A percentile compares a stretch with the other conserved stretches of the same genome.
Evolutionary conservation across 352 stramenopile genomes (phyloP).

Genomic region (Phytophthora pluvialis): DNA sequence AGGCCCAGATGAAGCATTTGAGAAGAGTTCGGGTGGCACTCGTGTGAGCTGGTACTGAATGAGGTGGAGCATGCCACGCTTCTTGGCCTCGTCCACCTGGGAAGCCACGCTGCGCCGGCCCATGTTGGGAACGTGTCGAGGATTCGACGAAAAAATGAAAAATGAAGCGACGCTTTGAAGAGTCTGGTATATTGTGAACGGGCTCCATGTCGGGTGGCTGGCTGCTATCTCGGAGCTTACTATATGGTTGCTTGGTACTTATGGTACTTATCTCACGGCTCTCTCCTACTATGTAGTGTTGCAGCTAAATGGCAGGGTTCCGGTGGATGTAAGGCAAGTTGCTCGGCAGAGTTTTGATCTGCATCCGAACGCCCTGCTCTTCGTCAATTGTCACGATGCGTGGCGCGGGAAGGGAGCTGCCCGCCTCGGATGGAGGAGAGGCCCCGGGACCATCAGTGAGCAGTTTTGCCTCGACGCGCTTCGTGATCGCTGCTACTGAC

Average conservation of each 20-base stretch:
- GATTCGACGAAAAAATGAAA: slow-evolving; percentile 7
- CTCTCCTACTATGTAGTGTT: background rate
- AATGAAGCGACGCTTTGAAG: slow-evolving; percentile 36
- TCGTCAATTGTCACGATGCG: slow-evolving; percentile 91
- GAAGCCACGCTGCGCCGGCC: slow-evolving; percentile 50
- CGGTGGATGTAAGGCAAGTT: slow-evolving; percentile 95
- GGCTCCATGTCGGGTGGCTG: background rate
- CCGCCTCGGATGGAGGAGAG: slow-evolving; percentile 21
- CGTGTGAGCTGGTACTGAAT: slow-evolving; percentile 49
- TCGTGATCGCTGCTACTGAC: slow-evolving; percentile 77
- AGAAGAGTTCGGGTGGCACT: slow-evolving; percentile 50
- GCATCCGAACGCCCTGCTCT: slow-evolving; percentile 84
- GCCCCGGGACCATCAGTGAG: slow-evolving; percentile 12
- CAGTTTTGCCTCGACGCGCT: slow-evolving; percentile 77
- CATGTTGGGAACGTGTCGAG: slow-evolving; percentile 19
- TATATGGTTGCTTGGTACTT: background rate
- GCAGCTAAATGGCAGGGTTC: slow-evolving; percentile 89
- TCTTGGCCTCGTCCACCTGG: slow-evolving; percentile 66
- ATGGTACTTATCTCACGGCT: background rate
- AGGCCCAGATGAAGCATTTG: slow-evolving; percentile 13
- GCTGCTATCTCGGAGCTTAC: background rate
- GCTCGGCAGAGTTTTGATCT: slow-evolving; percentile 89
- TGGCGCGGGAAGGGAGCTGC: slow-evolving; percentile 55
- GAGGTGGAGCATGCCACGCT: slow-evolving; percentile 67
- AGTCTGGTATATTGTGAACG: slow-evolving; percentile 26